Evolutionary conservation across 2,329 filamentous ascomycete genomes (phyloP), one percentile per base, ranked within the genome.

Genomic region (Fusarium avenaceum): DNA sequence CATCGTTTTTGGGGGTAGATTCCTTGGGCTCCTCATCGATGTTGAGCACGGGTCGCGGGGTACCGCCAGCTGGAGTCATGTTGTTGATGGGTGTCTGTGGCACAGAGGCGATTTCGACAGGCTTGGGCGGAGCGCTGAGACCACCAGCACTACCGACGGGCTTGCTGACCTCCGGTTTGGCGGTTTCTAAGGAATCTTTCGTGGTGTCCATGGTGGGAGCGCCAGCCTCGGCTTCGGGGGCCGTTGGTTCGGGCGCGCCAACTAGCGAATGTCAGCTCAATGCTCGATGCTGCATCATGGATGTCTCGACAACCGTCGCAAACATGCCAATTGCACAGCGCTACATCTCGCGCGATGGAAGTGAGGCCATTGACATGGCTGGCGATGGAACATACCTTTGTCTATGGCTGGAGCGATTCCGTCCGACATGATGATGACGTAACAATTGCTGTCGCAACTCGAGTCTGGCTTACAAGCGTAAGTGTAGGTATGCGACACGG

Each of bases 371-470:
- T 67, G 47, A 50, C 59, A 69, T 61, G 54, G 50, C 39, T 59
- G 24, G 45, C 46, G 63, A 74, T 60, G 59, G 49, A 56, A 50
- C 58, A 64, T 76, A 79, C 77, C 77, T 79, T 76, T 78, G 71
- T 76, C 76, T 71, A 78, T 72, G 65, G 77, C 76, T 68, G 74
- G 74, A 55, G 75, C 72, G 63, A 75, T 74, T 67, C 71, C 74
- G 75, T 79, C 75, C 59, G 77, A 72, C 77, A 79, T 79, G 72
- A 53, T 63, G 75, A 74, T 76, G 74, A 77, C 72, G 76, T 76
- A 77, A 77, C 72, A 69, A 59, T 42, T 56, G 62, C 39, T 55
- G 66, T 68, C 65, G 71, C 63, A 54, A 44, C 35, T 52, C 51
- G 56, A 63, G 42, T 66, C 59, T 71, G 33, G 57, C 57, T 69